These are phyloP conservation scores for Cryphonectria parasitica DNA, from an alignment of 2,329 filamentous ascomycete species.

Conservation along the genomic window DNA sequence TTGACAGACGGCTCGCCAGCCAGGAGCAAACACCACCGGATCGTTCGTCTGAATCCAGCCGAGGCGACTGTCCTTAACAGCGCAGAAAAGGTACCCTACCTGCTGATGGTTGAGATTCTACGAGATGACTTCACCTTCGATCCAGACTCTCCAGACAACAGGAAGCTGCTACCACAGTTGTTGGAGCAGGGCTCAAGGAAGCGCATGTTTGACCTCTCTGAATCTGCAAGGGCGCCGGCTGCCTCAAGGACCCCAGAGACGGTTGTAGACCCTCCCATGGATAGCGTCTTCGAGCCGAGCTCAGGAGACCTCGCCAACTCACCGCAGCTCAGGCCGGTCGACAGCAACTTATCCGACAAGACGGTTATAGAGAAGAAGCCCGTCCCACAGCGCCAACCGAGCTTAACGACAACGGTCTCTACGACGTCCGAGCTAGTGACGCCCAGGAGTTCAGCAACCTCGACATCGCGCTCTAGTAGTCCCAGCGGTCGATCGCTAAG, in stretches of 20 bases:
- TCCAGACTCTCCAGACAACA: conserved; percentile 73
- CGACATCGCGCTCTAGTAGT: conserved; percentile 69
- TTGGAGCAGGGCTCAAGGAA: conserved; percentile 61
- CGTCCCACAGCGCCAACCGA: conserved; percentile 61
- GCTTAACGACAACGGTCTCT: conserved; percentile 63
- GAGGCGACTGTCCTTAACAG: conserved; percentile 86
- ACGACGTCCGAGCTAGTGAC: conserved; percentile 63
- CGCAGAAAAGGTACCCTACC: conserved; percentile 82
- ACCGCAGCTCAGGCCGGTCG: conserved; percentile 64
- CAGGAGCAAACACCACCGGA: conserved; percentile 78
- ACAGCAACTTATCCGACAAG: conserved; percentile 35
- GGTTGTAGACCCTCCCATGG: conserved; percentile 52
- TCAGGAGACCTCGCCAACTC: conserved; percentile 79
- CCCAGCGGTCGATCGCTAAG: conserved; percentile 56
- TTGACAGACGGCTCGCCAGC: conserved; percentile 74
- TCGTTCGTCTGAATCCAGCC: conserved; percentile 80
- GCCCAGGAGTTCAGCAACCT: conserved; percentile 70
- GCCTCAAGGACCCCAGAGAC: conserved; percentile 48
- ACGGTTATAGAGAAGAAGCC: conserved; percentile 30
- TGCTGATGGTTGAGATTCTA: conserved; percentile 83
- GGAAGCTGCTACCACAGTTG: conserved; percentile 63
- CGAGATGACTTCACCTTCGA: conserved; percentile 84
- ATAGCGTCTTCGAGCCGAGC: conserved; percentile 84
- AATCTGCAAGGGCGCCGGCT: conserved; percentile 61
- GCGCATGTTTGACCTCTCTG: conserved; percentile 70